Conservation (phyloP, 192 early-diverging fungal genomes). For the Backusella psychrophila region DNA sequence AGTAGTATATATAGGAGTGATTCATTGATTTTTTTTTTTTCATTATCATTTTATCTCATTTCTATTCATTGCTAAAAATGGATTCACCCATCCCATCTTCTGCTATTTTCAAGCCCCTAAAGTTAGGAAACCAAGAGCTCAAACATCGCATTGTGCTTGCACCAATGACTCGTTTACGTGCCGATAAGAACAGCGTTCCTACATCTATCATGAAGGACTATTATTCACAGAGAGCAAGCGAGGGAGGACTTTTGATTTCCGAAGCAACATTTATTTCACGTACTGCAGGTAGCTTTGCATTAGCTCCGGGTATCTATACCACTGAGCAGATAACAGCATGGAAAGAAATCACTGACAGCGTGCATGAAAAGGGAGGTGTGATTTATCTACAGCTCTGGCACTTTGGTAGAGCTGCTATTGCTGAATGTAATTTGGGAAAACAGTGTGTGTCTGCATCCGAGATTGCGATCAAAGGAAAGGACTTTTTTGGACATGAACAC, state of each 20-base stretch:
- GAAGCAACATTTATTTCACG: constrained; percentile 4
- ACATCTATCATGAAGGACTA: constrained; percentile 9
- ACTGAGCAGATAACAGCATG: constrained; percentile 43
- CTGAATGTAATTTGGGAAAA: neutral
- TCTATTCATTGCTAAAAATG: neutral
- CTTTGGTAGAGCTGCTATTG: constrained; percentile 14
- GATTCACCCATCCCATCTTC: neutral
- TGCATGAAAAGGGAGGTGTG: constrained; percentile 50
- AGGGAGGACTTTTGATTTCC: constrained; percentile 9
- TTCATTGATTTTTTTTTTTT: neutral
- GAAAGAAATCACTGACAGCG: constrained; percentile 52
- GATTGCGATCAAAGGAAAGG: constrained; percentile 8
- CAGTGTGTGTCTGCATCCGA: constrained; percentile 23
- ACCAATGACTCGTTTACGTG: constrained; percentile 21
- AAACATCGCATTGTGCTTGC: constrained; percentile 21
- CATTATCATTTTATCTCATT: neutral
- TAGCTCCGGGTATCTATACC: constrained; percentile 37
- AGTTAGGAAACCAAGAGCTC: constrained; percentile 7
- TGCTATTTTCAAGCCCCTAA: constrained; percentile 20
- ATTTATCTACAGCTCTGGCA: constrained; percentile 59
- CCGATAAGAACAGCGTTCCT: constrained; percentile 4
- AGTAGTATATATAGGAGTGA: neutral
- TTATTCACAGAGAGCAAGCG: constrained; percentile 16
- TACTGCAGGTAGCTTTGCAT: constrained; percentile 5
- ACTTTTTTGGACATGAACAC: neutral